Evolutionary conservation across 2,329 filamentous ascomycete genomes (phyloP).

Genomic region (Penicillium sp.): DNA sequence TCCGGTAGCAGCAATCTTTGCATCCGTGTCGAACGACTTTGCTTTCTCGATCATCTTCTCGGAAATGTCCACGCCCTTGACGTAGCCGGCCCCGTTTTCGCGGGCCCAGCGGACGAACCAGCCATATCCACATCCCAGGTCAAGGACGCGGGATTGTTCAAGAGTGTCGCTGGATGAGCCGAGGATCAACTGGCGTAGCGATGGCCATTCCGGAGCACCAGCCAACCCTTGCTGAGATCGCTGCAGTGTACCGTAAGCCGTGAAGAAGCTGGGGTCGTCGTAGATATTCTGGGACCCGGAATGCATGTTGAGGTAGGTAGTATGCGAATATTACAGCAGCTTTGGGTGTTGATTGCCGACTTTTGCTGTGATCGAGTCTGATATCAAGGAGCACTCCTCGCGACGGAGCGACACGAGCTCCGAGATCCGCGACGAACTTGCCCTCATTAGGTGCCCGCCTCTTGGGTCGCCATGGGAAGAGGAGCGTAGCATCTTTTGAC

Average conservation of each 20-base stretch:
- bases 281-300: constrained; percentile 37
- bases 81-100: constrained; percentile 39
- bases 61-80: constrained; percentile 48
- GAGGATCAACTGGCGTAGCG: constrained; percentile 46
- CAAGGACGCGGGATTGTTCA: constrained; percentile 39
- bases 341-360: not conserved
- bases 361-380: not conserved
- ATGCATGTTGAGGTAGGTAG: constrained; percentile 7
- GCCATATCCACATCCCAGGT: constrained; percentile 53
- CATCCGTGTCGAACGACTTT: constrained; percentile 18
- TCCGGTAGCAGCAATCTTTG: not conserved
- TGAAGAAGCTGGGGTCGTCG: constrained; percentile 47
- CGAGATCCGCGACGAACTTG: not conserved
- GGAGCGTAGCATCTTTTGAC: not conserved
- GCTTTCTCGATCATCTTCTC: constrained; percentile 49
- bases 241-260: constrained; percentile 46
- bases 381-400: not conserved
- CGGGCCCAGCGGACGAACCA: constrained; percentile 51
- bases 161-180: constrained; percentile 17
- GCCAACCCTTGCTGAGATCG: constrained; percentile 45
- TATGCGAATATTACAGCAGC: not conserved
- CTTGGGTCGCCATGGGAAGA: not conserved
- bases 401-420: not conserved
- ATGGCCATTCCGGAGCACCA: constrained; percentile 50
- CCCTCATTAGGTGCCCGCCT: not conserved